These are phyloP conservation scores for Domatiomyces catenatus DNA, from an alignment of 2,329 filamentous ascomycete genomes.

Conservation along the genomic window DNA sequence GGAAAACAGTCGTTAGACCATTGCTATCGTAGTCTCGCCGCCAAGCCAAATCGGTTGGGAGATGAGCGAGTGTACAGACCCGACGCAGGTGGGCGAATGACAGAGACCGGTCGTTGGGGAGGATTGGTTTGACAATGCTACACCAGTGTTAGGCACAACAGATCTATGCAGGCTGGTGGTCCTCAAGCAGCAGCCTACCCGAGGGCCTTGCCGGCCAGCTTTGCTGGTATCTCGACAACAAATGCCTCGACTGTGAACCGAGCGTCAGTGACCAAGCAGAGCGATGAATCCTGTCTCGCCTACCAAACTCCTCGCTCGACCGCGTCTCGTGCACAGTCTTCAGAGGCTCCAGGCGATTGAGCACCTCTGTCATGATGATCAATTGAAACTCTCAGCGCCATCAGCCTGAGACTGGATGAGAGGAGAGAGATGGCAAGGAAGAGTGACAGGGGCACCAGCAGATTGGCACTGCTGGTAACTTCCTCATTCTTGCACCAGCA, in stretches of 20 bases:
- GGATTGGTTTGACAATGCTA: constrained; percentile 21
- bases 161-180: not conserved
- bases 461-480: not conserved
- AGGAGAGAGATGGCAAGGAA: not conserved
- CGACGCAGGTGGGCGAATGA: constrained; percentile 18
- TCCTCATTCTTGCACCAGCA: not conserved
- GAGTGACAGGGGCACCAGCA: not conserved
- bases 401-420: not conserved
- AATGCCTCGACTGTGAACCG: constrained; percentile 25
- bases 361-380: constrained; percentile 9
- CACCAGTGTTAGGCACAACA: not conserved
- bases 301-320: constrained; percentile 28
- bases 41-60: constrained; percentile 15
- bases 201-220: constrained; percentile 28
- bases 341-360: constrained; percentile 22
- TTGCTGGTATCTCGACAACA: constrained; percentile 30
- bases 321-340: constrained; percentile 30
- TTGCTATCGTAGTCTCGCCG: constrained; percentile 15
- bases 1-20: constrained; percentile 24
- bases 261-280: constrained; percentile 9
- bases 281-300: constrained; percentile 3
- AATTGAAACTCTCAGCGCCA: not conserved
- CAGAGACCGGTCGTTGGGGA: constrained; percentile 26
- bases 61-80: constrained; percentile 12
- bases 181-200: constrained; percentile 21